Percentiles rank a stretch among this genome's conserved stretches.
These are phyloP conservation scores for Jacaranda mimosifolia DNA, from an alignment of 257 asterid genomes.

Conservation along the genomic window DNA sequence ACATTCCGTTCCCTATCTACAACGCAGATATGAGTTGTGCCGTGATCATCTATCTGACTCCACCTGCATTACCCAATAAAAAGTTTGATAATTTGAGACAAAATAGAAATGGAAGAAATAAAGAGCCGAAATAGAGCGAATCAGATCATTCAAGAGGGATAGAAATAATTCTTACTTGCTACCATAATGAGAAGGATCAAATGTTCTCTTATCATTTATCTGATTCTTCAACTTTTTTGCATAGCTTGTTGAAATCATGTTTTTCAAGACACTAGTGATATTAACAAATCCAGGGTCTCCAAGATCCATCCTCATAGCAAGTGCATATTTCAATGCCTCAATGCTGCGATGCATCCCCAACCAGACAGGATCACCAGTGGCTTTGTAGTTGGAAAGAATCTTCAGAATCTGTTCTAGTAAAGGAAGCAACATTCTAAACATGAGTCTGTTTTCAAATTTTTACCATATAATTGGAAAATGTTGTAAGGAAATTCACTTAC, in stretches of 20 bases:
- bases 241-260: slow-evolving; percentile 50
- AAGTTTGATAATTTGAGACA: too few relatives aligned
- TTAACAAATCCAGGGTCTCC: slow-evolving; percentile 59
- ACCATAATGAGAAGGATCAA: slow-evolving; percentile 50
- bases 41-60: slow-evolving; percentile 57
- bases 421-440: neutral
- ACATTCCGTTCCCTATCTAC: slow-evolving; percentile 55
- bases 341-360: slow-evolving; percentile 47
- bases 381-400: slow-evolving; percentile 29
- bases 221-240: slow-evolving; percentile 46
- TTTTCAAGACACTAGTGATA: slow-evolving; percentile 2
- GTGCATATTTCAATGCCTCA: slow-evolving; percentile 59
- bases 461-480: too few relatives aligned
- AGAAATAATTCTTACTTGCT: slow-evolving; percentile 47
- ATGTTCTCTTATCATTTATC: slow-evolving; percentile 58
- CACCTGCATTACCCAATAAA: slow-evolving; percentile 42
- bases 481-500: slow-evolving; percentile 35
- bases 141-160: too few relatives aligned
- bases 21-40: slow-evolving; percentile 57
- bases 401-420: slow-evolving; percentile 19
- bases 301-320: slow-evolving; percentile 53
- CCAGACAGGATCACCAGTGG: slow-evolving; percentile 30
- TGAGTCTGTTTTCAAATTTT: neutral
- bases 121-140: too few relatives aligned
- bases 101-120: too few relatives aligned